phyloP scores from a whole-genome alignment of 495 filamentous ascomycete species.

The Rhypophila decipiens region DNA sequence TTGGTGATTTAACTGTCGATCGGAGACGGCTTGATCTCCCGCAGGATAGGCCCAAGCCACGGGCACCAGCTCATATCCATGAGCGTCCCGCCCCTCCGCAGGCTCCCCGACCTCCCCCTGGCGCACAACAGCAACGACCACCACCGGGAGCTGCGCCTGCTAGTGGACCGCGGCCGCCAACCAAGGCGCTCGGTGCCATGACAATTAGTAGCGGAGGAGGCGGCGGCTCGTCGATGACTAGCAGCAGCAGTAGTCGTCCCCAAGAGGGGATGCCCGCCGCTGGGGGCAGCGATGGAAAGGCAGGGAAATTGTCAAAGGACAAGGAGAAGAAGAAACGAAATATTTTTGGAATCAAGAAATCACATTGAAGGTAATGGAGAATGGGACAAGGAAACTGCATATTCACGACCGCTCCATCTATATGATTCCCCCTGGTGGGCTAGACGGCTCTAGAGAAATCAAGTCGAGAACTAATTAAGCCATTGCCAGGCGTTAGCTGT shows the following conservation, averaged over 20 bases:
- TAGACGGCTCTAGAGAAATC: no score
- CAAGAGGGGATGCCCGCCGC: conserved; percentile 2
- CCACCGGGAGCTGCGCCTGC: conserved; percentile 10
- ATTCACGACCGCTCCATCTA: no score
- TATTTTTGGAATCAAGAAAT: conserved; percentile 67
- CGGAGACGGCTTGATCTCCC: conserved; percentile 73
- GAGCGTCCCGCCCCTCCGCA: conserved; percentile 59
- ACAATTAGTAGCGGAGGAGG: conserved; percentile 19
- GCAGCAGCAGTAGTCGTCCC: conserved; percentile 12
- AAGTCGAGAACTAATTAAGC: no score
- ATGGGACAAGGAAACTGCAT: no score
- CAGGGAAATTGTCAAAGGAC: conserved; percentile 34
- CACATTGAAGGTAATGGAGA: no score
- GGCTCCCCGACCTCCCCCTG: conserved; percentile 10
- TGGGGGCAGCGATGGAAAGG: conserved; percentile 33
- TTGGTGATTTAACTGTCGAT: conserved; percentile 70
- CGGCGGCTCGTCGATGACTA: conserved; percentile 15
- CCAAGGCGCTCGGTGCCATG: conserved; percentile 25
- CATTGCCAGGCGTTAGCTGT: no score
- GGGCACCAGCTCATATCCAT: conserved; percentile 79
- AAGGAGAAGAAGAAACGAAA: conserved; percentile 68
- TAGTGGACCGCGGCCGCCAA: conserved; percentile 17
- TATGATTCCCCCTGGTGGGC: no score
- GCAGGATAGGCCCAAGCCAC: conserved; percentile 68
- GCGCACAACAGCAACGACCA: conserved; percentile 17